Base-by-base conservation (phyloP, 768 basidiomycete species). In the Rhizopogon vesiculosus region DNA sequence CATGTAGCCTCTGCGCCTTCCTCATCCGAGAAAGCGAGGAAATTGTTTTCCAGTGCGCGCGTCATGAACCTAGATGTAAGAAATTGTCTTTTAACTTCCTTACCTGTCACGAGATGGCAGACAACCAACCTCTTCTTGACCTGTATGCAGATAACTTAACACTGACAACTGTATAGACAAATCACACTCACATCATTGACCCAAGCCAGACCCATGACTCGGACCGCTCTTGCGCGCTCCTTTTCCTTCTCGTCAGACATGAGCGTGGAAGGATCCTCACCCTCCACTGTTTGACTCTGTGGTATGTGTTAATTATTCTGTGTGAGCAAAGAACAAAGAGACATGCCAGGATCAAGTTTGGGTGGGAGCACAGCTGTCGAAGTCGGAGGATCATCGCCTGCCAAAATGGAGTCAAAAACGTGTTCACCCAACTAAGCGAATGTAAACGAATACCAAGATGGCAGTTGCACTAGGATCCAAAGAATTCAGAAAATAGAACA, bases 381-480 rank as follows among this genome's bases (percentile, higher is more conserved):
- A 93, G 72, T 6, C 89, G 84, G 35, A 91, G 75, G 18, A 92
- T 86, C 79, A 91, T 77, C 22, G 89, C 83, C 76, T 86, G 19
- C 16, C 10, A 61, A 13, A 40, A 31, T 29, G 16, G 52, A 42
- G 51, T 13, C 42, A 55, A 41, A 55, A 41, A 78, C 67, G 62
- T 83, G 78, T 60, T 82, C 84, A 2, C 53, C 39, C 22, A 19
- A 13, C 25, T 8, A 51, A 45, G 33, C 15, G 18, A 38, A 49
- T 49, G 15, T 19, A 15, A 49, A 22, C 3, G 22, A 46, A 28
- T 39, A 59, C 48, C 42, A 48, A 19, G 28, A 50, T 39, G 5
- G 18, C 33, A 38, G n/a, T 51, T 7, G 18, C 41, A 12, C 53
- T 45, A 41, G 8, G 42, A 42, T 22, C n/a, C 16, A 45, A 29